phyloP scores from a whole-genome alignment of 352 stramenopile species.

The Pythium pectinolyticum region DNA sequence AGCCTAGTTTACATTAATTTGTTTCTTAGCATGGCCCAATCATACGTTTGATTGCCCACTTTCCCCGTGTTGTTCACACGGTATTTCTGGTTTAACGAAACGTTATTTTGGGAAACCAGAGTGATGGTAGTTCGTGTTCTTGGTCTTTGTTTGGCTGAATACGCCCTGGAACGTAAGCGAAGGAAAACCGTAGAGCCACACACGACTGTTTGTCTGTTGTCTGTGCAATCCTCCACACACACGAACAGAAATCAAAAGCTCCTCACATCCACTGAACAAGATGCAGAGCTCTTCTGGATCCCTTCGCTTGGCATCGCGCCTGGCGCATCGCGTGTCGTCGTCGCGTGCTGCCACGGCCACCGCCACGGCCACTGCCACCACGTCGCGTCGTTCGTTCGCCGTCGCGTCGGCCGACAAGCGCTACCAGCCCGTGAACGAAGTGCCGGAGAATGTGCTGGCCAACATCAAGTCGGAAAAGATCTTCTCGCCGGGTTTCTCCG shows the following conservation, averaged over 20 bases:
- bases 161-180: constrained; percentile 25
- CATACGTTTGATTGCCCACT: constrained; percentile 13
- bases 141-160: constrained; percentile 15
- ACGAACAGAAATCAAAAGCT: no score
- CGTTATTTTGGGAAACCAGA: constrained; percentile 14
- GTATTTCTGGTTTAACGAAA: constrained; percentile 26
- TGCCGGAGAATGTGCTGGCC: constrained; percentile 86
- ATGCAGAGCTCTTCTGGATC: constrained; percentile 18
- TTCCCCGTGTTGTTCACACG: not conserved
- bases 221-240: constrained; percentile 10
- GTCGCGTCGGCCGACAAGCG: constrained; percentile 72
- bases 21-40: constrained; percentile 13
- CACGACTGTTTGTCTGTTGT: not conserved
- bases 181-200: constrained; percentile 9
- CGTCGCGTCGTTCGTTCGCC: constrained; percentile 22
- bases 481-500: constrained; percentile 83
- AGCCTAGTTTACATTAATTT: constrained; percentile 5
- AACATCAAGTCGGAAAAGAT: constrained; percentile 73
- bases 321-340: constrained; percentile 11
- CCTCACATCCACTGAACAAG: constrained; percentile 2
- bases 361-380: constrained; percentile 5
- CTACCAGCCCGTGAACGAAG: constrained; percentile 78
- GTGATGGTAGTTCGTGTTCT: constrained; percentile 10
- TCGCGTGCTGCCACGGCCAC: not conserved
- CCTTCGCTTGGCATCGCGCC: constrained; percentile 10